A percentile compares a stretch with the other conserved stretches of the same genome.
These are phyloP conservation scores for Emericellopsis terricola DNA, from an alignment of 495 filamentous ascomycete genomes.

Conservation along the genomic window DNA sequence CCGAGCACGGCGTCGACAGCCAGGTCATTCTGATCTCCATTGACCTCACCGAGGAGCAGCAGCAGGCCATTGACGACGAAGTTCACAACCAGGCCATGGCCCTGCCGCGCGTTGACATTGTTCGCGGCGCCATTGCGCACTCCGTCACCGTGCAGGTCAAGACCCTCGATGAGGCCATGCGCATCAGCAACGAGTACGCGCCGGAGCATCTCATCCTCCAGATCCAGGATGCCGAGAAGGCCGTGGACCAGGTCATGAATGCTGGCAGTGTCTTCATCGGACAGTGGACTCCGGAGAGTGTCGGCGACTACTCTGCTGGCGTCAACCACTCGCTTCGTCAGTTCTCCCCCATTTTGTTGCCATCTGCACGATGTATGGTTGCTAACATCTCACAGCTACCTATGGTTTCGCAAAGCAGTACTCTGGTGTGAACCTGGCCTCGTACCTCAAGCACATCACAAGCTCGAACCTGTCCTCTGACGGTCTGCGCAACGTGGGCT, in stretches of 20 bases:
- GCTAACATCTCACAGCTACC: constrained; percentile 41
- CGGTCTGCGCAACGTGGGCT: constrained; percentile 64
- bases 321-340: constrained; percentile 94
- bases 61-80: constrained; percentile 75
- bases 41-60: constrained; percentile 48
- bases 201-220: constrained; percentile 95
- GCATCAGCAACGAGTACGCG: constrained; percentile 83
- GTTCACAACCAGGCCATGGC: constrained; percentile 77
- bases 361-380: background rate
- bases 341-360: constrained; percentile 14
- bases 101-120: constrained; percentile 80
- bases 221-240: constrained; percentile 48
- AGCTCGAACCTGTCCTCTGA: constrained; percentile 74
- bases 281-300: constrained; percentile 88
- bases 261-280: constrained; percentile 93
- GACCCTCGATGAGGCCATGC: constrained; percentile 68
- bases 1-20: constrained; percentile 88
- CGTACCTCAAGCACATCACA: constrained; percentile 93
- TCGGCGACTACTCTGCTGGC: constrained; percentile 93
- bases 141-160: constrained; percentile 75
- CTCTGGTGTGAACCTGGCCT: constrained; percentile 87
- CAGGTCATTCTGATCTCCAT: constrained; percentile 89
- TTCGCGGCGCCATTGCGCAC: constrained; percentile 78
- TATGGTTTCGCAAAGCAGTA: constrained; percentile 98
- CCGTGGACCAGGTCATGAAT: constrained; percentile 69